Base-by-base conservation (phyloP, 164 flowering plant species). In the Akebia trifoliata region DNA sequence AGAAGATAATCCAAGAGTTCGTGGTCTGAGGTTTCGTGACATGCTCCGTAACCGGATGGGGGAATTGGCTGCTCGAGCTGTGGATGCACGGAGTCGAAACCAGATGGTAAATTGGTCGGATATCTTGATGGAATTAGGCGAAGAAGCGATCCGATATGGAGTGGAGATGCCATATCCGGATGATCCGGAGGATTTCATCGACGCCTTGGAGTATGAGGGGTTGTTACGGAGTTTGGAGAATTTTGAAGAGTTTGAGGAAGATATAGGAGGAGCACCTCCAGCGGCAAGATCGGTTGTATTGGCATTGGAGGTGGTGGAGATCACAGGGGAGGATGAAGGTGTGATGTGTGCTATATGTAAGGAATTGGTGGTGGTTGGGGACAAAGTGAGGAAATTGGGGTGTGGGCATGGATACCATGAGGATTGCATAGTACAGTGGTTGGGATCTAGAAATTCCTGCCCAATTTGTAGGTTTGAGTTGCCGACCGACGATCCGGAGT, bases 81-180 rank as follows among this genome's bases (percentile, higher is more conserved):
- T 68, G 14, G 69, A 54, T 20, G 38, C 84, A 22, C 70, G 86
- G 37, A 77, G 73, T 54, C 69, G 80, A 63, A 72, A 74, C 37
- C 70, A n/a, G n/a, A n/a, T n/a, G n/a, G n/a, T 84, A 5, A 86
- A 86, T 43, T 89, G 87, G 94, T 78, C 89, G 1, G 94, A 86
- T 68, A 81, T 86, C n/a, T 38, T 84, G 58, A 75, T 72, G 82
- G 91, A 85, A 14, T 58, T 81, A 51, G 90, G 78, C 32, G 90
- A 86, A 54, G 77, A 77, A 61, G 75, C 91, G 6, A 78, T 89
- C 35, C 90, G 84, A 48, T 68, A 86, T 29, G 78, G 80, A 0
- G 69, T 86, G 0, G 80, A 80, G 59, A 71, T 79, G 57, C 79
- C 74, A 8, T 84, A 74, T 53, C 66, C 74, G 9, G 86, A 83